A percentile compares a stretch with the other conserved stretches of the same genome.
These are phyloP conservation scores for Monosporascus ibericus DNA, from an alignment of 2,329 filamentous ascomycete genomes.

Conservation along the genomic window DNA sequence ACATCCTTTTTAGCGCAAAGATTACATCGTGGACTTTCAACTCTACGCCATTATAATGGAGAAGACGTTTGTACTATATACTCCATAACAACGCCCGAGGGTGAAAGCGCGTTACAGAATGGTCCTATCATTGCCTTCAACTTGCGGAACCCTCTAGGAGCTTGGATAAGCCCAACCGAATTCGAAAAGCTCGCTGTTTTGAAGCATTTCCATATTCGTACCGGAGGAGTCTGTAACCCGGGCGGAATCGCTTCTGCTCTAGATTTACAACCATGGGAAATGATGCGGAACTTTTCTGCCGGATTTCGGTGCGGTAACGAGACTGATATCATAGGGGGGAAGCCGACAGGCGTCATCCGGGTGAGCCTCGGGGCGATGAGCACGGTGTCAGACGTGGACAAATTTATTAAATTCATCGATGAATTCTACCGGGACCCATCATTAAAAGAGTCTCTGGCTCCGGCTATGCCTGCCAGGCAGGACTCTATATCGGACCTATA, in stretches of 20 bases:
- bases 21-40: conserved; percentile 51
- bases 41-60: conserved; percentile 65
- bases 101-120: conserved; percentile 31
- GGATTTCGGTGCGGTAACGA: conserved; percentile 82
- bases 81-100: conserved; percentile 23
- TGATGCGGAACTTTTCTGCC: conserved; percentile 76
- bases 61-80: conserved; percentile 62
- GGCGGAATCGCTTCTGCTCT: conserved; percentile 74
- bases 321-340: conserved; percentile 74
- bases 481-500: conserved; percentile 29
- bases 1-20: conserved; percentile 57
- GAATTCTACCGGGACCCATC: conserved; percentile 54
- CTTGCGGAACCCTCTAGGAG: conserved; percentile 58
- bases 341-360: conserved; percentile 81
- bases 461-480: neutral
- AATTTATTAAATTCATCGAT: conserved; percentile 63
- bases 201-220: conserved; percentile 76
- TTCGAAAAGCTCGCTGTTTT: conserved; percentile 80
- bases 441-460: conserved; percentile 6
- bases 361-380: conserved; percentile 90
- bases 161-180: conserved; percentile 75
- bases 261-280: conserved; percentile 71
- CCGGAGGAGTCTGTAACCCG: conserved; percentile 86
- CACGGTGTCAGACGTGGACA: conserved; percentile 64
- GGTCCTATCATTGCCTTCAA: conserved; percentile 86